A percentile compares a stretch with the other conserved stretches of the same genome.
Conservation (phyloP, 352 stramenopile species). For the Phytophthora nicotianae region DNA sequence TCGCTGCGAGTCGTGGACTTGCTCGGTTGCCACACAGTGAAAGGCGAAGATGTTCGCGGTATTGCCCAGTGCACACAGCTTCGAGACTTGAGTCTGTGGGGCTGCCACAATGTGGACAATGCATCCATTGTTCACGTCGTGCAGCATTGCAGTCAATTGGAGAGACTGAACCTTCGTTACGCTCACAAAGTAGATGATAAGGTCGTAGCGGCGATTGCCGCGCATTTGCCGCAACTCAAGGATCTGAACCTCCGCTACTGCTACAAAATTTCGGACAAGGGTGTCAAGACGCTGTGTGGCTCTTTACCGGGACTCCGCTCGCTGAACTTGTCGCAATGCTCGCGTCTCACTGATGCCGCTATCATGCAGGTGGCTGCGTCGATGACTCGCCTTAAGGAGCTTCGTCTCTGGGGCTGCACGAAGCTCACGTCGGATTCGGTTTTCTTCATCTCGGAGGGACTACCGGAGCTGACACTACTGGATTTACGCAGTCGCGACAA, state of each 20-base stretch:
- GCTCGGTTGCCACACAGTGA: slow-evolving; percentile 78
- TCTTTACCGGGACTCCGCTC: slow-evolving; percentile 48
- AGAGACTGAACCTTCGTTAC: slow-evolving; percentile 77
- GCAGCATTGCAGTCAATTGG: slow-evolving; percentile 48
- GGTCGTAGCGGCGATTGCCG: slow-evolving; percentile 62
- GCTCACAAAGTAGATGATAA: slow-evolving; percentile 87
- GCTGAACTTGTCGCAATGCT: slow-evolving; percentile 87
- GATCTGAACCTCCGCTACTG: slow-evolving; percentile 86
- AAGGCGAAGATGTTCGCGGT: slow-evolving; percentile 48
- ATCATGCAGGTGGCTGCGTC: slow-evolving; percentile 64
- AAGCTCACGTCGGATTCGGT: slow-evolving; percentile 81
- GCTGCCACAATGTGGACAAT: slow-evolving; percentile 85
- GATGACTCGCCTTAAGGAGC: slow-evolving; percentile 63
- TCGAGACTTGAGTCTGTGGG: slow-evolving; percentile 67
- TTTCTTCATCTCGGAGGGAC: slow-evolving; percentile 66
- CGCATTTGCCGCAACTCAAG: slow-evolving; percentile 50
- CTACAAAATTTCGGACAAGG: slow-evolving; percentile 84
- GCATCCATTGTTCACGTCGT: slow-evolving; percentile 58
- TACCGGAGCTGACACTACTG: slow-evolving; percentile 67
- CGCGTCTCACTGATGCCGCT: slow-evolving; percentile 72
- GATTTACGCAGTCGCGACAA: slow-evolving; percentile 83
- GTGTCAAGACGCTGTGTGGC: slow-evolving; percentile 60
- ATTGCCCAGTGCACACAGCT: slow-evolving; percentile 55
- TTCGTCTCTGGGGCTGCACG: slow-evolving; percentile 83
- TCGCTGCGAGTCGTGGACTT: slow-evolving; percentile 75